Base-by-base conservation (phyloP, 176 grass and related monocot species). In the Oryza nivara region DNA sequence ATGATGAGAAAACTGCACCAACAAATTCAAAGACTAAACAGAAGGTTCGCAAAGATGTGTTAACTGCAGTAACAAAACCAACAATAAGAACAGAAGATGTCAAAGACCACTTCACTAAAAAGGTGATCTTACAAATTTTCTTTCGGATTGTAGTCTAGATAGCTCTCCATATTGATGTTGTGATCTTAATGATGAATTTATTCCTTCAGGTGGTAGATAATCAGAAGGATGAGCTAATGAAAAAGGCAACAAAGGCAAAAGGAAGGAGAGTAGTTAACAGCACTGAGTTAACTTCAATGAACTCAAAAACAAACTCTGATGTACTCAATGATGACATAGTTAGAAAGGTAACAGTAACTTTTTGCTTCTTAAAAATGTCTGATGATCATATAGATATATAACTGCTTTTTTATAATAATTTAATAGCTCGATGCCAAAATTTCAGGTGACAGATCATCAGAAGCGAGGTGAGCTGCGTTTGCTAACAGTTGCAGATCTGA, bases 401-500 rank as follows among this genome's bases (percentile, higher is more conserved):
- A 36, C 6, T 38, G 36, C 64, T 70, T 41, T 9, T 72, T n/a
- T 30, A n/a, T 15, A 32, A 25, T 68, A 52, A 68, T 4, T 52
- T 81, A 44, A 68, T 77, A 58, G 5, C 56, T 81, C 30, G 28
- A 36, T 17, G 38, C 67, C 46, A 32, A 46, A 83, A 69, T 82
- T 90, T 84, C 75, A 97, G 92, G 90, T 97, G 22, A 76, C 84
- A 38, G 84, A 91, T 82, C 43, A 76, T 75, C 84, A 93, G 82
- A 89, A 72, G 83, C 82, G 84, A 84, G 88, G 87, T 23, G 72
- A 91, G 61, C 36, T 97, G 63, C 84, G 88, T 83, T 86, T 89
- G 74, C 86, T 97, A 45, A 92, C 88, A 11, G 77, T 94, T 25
- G 78, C 76, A 60, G 92, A 97, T 68, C 74, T 97, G 35, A 94